Base-by-base conservation (phyloP, 305 asterid species). In the Fraxinus dipetala region DNA sequence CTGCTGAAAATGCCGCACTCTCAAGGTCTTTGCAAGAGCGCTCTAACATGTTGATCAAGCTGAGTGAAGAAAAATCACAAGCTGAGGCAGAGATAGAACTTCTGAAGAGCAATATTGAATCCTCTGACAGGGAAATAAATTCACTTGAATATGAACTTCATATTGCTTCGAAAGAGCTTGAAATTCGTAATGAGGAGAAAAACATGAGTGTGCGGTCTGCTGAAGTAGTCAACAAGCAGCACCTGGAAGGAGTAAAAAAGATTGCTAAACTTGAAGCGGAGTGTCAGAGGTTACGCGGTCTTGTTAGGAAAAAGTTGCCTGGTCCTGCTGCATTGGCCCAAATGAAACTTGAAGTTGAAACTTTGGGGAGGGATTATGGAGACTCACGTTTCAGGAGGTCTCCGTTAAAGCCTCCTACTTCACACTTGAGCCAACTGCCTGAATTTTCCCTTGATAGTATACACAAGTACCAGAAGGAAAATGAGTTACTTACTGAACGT, bases 321-420 rank as follows among this genome's bases (percentile, higher is more conserved):
- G 98, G 99, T 43, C 99, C 99, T 63, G 98, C 98, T 82, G 98
- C 99, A 31, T 72, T 95, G 84, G 98, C 98, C 9, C 98, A 94
- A 83, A 95, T 95, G 99, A 95, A 95, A 85, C 95, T 95, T 38
- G 99, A 95, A 86, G 98, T 95, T 65, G 98, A 95, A 89, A 94
- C 73, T 85, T 81, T 95, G 87, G 98, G 97, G 16, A 86, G 94
- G 56, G 98, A 93, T 75, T 88, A 88, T 81, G 97, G 93, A 76
- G 99, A 94, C 26, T 86, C 94, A 43, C 95, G 93, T 26, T 36
- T 88, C 75, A 91, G 91, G 86, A 92, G 92, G 86, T 94, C 98
- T 34, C 97, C 91, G 0, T 93, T 83, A 82, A 96, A 89, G 90
- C 91, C 96, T 90, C 84, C 95, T 51, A 85, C 88, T 80, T 87